Percentiles rank a stretch among this genome's conserved stretches.
These are phyloP conservation scores for Carex littledalei DNA, from an alignment of 176 grass and related monocot genomes.

Conservation along the genomic window DNA sequence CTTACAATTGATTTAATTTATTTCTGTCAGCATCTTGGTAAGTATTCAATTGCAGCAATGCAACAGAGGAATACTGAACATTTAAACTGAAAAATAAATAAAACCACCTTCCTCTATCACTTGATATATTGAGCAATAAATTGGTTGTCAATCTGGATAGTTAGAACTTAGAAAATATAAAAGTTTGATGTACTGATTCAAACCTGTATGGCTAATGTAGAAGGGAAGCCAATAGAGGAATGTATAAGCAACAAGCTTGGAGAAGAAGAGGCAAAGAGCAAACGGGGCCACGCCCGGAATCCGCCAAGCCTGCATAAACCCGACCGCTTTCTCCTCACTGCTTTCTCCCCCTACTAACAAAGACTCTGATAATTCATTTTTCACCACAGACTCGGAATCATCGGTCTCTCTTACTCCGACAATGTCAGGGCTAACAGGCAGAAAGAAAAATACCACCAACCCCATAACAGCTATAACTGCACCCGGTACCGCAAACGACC, in stretches of 20 bases:
- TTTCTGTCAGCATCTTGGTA: not conserved
- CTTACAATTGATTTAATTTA: not conserved
- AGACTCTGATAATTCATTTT: constrained; percentile 33
- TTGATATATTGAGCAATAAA: not conserved
- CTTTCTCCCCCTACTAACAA: constrained; percentile 32
- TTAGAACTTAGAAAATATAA: not conserved
- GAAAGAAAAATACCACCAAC: constrained; percentile 47
- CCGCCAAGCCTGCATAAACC: constrained; percentile 70
- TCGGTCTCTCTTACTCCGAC: constrained; percentile 43
- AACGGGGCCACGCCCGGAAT: constrained; percentile 77
- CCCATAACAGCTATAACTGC: constrained; percentile 47
- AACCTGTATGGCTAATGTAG: constrained; percentile 90
- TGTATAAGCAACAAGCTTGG: constrained; percentile 79
- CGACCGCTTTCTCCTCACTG: constrained; percentile 37
- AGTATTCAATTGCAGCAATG: constrained; percentile 3
- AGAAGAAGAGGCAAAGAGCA: constrained; percentile 81
- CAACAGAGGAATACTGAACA: not conserved
- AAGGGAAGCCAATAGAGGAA: constrained; percentile 87
- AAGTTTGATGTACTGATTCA: not conserved
- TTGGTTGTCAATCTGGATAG: not conserved
- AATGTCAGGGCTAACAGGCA: constrained; percentile 54
- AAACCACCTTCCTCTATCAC: not conserved
- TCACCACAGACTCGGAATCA: constrained; percentile 32
- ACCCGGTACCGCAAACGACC: constrained; percentile 61
- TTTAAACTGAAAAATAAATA: not conserved